These are phyloP conservation scores for Apophysomyces variabilis DNA, from an alignment of 371 early-diverging fungal genomes.

Conservation along the genomic window DNA sequence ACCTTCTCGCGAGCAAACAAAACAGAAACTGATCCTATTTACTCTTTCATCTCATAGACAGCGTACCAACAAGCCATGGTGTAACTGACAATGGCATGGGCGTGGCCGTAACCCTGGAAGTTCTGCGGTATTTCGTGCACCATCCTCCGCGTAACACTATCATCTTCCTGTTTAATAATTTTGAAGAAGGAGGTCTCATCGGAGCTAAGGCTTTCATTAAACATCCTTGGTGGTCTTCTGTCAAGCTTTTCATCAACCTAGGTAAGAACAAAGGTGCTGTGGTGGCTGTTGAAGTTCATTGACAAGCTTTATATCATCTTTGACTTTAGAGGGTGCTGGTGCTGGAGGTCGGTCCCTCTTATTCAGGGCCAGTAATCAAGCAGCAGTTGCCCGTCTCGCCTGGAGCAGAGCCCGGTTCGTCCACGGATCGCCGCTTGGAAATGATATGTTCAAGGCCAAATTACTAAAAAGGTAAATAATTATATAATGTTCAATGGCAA, in stretches of 20 bases:
- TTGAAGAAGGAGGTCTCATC: conserved; percentile 81
- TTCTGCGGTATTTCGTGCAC: conserved; percentile 63
- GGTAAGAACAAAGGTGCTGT: conserved; percentile 33
- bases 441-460: conserved; percentile 67
- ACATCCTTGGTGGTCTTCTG: conserved; percentile 78
- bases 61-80: conserved; percentile 80
- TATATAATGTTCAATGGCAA: not conserved
- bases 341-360: conserved; percentile 79
- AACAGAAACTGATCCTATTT: not conserved
- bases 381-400: conserved; percentile 48
- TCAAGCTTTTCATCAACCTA: conserved; percentile 82
- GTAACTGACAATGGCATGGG: conserved; percentile 88
- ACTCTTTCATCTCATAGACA: conserved; percentile 45
- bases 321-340: conserved; percentile 69
- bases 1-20: no score
- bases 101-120: conserved; percentile 72
- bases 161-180: conserved; percentile 86
- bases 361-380: conserved; percentile 67
- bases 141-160: conserved; percentile 64
- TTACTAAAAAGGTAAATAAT: conserved; percentile 60
- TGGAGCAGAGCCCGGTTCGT: conserved; percentile 24
- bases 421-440: conserved; percentile 64
- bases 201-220: conserved; percentile 75
- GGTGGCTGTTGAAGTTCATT: not conserved
- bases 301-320: not conserved